Evolutionary conservation across 371 early-diverging fungal species (phyloP).

Genomic region (Apophysomyces trapeziformis): DNA sequence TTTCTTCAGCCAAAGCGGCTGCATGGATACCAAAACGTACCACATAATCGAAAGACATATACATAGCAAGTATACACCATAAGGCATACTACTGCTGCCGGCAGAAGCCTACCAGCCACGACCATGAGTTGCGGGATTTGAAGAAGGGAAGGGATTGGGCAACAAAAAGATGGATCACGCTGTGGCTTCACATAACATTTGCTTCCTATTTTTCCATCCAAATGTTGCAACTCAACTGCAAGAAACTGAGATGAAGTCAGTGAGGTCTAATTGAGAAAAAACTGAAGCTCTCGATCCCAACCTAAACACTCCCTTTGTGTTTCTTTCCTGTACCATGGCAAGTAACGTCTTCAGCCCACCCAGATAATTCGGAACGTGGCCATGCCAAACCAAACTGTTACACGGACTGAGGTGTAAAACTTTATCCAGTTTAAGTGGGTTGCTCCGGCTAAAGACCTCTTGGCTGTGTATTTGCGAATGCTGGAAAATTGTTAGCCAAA

Average conservation of each 20-base stretch:
- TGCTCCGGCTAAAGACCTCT: neutral
- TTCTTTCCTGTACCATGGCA: no score
- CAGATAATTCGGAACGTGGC: neutral
- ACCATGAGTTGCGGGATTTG: slow-evolving; percentile 5
- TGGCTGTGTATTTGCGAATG: no score
- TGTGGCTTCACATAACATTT: slow-evolving; percentile 9
- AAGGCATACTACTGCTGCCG: slow-evolving; percentile 39
- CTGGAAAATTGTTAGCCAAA: no score
- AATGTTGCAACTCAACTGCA: neutral
- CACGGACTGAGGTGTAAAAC: neutral
- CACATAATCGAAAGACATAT: slow-evolving; percentile 56
- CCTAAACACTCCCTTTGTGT: no score
- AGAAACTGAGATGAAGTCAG: no score
- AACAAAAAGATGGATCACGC: neutral
- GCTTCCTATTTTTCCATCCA: neutral
- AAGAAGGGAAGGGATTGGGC: neutral
- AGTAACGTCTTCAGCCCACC: neutral
- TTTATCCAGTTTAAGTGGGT: slow-evolving; percentile 2
- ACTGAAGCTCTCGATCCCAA: no score
- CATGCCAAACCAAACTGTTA: neutral
- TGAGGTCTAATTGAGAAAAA: no score
- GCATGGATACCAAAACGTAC: slow-evolving; percentile 30
- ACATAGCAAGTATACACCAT: slow-evolving; percentile 54
- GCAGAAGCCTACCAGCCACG: slow-evolving; percentile 30
- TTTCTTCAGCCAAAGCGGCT: neutral